These are phyloP conservation scores for Neurospora sublineolata DNA, from an alignment of 495 filamentous ascomycete species.

Conservation along the genomic window DNA sequence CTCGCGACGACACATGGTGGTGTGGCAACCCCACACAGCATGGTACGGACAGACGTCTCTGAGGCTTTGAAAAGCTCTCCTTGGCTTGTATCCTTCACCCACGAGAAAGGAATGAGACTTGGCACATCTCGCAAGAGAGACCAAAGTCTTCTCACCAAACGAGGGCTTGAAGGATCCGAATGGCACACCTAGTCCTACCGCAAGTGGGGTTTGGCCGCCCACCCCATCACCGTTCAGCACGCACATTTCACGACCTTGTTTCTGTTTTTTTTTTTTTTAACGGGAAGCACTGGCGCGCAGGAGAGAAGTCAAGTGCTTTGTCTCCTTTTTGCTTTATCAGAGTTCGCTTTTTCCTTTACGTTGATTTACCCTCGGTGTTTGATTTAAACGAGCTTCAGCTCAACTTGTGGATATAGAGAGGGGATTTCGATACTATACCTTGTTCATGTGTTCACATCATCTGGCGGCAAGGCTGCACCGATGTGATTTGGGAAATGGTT, in stretches of 20 bases:
- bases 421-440: background rate
- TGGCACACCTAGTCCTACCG: background rate
- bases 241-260: background rate
- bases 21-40: background rate
- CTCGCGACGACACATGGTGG: background rate
- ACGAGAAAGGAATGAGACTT: background rate
- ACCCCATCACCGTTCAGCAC: background rate
- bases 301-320: background rate
- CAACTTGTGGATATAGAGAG: background rate
- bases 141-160: background rate
- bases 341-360: background rate
- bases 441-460: background rate
- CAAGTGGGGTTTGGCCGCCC: background rate
- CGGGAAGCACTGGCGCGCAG: background rate
- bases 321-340: background rate
- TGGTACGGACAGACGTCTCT: background rate
- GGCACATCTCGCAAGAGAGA: background rate
- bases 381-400: background rate
- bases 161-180: background rate
- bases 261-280: conserved; percentile 1
- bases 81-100: background rate
- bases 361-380: background rate
- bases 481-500: background rate
- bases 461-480: background rate
- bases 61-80: background rate